phyloP scores from a whole-genome alignment of 148 eudicot genomes.

The Rhododendron molle region DNA sequence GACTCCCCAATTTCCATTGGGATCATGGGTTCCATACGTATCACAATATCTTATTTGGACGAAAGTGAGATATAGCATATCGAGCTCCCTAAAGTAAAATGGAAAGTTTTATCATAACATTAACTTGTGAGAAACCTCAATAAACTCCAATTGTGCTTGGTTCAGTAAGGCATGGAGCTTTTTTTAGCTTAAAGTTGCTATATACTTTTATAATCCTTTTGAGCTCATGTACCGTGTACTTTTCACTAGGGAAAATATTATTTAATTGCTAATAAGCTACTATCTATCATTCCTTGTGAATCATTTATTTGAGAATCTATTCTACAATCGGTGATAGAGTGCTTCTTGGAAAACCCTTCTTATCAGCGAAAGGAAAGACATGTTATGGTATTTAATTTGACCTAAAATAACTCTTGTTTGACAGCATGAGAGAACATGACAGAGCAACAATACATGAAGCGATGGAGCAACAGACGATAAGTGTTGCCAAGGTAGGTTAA shows the following conservation, averaged over 20 bases:
- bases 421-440: conserved; percentile 99
- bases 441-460: conserved; percentile 99
- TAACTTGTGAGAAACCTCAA: neutral
- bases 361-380: neutral
- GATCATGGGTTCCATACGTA: neutral
- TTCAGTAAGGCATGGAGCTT: neutral
- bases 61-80: neutral
- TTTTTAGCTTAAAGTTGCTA: neutral
- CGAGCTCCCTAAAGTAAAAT: neutral
- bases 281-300: neutral
- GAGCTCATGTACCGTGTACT: neutral
- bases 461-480: conserved; percentile 99
- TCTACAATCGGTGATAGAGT: neutral
- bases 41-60: neutral
- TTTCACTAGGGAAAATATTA: neutral
- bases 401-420: conserved; percentile 12
- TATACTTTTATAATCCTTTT: neutral
- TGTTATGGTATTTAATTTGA: neutral
- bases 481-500: conserved; percentile 65
- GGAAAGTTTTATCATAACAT: neutral
- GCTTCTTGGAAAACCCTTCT: neutral
- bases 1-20: neutral
- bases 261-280: neutral
- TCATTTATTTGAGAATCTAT: neutral
- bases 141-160: neutral